These are phyloP conservation scores for Populus hybrid DNA, from an alignment of 441 rosid genomes.

Conservation along the genomic window DNA sequence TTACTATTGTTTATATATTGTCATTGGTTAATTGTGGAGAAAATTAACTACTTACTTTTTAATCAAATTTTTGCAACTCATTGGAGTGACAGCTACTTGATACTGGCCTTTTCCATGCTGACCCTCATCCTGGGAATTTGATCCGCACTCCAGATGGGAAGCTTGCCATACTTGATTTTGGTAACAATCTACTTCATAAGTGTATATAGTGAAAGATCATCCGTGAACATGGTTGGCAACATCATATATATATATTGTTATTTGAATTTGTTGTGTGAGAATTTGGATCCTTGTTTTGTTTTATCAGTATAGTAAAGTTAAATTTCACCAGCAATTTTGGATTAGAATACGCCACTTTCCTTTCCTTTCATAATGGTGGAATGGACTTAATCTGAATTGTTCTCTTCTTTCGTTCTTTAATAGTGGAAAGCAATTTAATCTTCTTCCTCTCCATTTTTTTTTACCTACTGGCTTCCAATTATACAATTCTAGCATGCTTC, in stretches of 20 bases:
- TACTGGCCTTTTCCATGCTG: conserved; percentile 98
- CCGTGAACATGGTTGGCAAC: conserved; percentile 5
- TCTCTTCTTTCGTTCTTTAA: background rate
- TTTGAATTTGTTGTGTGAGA: background rate
- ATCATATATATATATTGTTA: conserved; percentile 3
- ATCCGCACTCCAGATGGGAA: conserved; percentile 98
- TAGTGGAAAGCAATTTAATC: too few species aligned
- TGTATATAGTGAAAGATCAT: conserved; percentile 15
- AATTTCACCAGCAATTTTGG: too few species aligned
- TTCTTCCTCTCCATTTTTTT: background rate
- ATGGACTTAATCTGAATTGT: background rate
- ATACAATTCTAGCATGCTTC: background rate
- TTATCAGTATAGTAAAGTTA: too few species aligned
- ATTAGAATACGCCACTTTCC: background rate
- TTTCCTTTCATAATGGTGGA: background rate
- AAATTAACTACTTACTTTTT: background rate
- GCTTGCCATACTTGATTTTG: conserved; percentile 95
- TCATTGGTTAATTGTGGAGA: conserved; percentile 6
- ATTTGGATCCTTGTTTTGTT: background rate
- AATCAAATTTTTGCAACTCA: conserved; percentile 3
- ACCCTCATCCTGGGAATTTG: conserved; percentile 98
- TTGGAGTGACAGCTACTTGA: conserved; percentile 73
- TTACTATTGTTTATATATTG: background rate
- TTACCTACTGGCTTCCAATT: background rate
- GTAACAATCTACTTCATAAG: conserved; percentile 40